A percentile compares a stretch with the other conserved stretches of the same genome.
phyloP scores from a whole-genome alignment of 441 rosid species.

The Capsella rubella region DNA sequence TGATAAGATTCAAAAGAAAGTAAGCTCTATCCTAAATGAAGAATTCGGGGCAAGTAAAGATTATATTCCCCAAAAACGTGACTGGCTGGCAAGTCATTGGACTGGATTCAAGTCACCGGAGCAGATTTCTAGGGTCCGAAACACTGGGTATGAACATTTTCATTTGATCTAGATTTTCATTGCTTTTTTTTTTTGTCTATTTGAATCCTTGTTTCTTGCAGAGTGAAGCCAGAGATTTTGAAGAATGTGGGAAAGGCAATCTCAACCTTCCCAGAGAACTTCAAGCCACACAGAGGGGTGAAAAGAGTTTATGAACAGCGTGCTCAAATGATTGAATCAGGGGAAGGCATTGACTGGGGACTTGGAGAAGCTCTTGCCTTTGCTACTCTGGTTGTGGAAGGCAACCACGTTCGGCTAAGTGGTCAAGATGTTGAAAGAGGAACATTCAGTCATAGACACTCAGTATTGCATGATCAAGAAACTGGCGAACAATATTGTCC shows the following conservation, averaged over 20 bases:
- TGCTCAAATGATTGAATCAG: constrained; percentile 86
- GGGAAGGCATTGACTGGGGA: constrained; percentile 96
- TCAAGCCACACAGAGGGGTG: constrained; percentile 88
- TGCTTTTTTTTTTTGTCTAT: neutral
- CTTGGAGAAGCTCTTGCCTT: constrained; percentile 94
- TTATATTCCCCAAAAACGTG: constrained; percentile 79
- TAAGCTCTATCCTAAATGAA: constrained; percentile 74
- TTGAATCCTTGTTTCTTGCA: constrained; percentile 43
- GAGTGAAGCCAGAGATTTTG: constrained; percentile 89
- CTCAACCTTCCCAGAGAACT: constrained; percentile 71
- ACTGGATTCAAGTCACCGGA: constrained; percentile 94
- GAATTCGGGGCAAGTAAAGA: constrained; percentile 83
- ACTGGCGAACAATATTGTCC: constrained; percentile 88
- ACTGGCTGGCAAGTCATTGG: constrained; percentile 97
- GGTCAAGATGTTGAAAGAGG: constrained; percentile 99
- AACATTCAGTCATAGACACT: constrained; percentile 92
- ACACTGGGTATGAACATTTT: constrained; percentile 66
- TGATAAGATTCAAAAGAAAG: constrained; percentile 77
- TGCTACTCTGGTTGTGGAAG: constrained; percentile 87
- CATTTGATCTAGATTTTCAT: neutral
- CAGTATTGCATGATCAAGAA: constrained; percentile 90
- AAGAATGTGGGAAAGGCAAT: constrained; percentile 88
- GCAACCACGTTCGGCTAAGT: constrained; percentile 93
- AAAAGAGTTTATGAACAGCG: constrained; percentile 87
- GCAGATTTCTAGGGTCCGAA: constrained; percentile 84